Conservation (phyloP, 306 rosid genomes). For the Purshia tridentata region DNA sequence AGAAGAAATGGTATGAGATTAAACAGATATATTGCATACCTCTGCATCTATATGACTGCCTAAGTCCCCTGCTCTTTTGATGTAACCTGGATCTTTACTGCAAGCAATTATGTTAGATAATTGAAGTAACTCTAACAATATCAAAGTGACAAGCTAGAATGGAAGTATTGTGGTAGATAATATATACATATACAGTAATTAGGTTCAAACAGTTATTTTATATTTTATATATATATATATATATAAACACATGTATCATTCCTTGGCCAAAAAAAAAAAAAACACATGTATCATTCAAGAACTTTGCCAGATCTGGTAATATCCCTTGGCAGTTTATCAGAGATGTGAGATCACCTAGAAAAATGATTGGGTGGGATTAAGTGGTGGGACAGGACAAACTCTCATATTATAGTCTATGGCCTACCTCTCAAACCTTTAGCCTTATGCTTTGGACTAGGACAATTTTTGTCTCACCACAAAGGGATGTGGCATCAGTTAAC, state of each 20-base stretch:
- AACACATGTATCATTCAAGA: constrained; percentile 1
- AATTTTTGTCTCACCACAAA: too few species aligned
- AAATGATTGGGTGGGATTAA: not conserved
- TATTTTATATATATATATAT: too few species aligned
- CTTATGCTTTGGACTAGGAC: too few species aligned
- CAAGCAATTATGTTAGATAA: constrained; percentile 29
- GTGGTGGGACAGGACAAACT: not conserved
- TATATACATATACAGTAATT: too few species aligned
- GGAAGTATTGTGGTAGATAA: constrained; percentile 7
- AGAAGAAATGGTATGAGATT: not conserved
- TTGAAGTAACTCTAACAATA: constrained; percentile 2
- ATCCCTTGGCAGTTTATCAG: not conserved
- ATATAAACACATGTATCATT: too few species aligned
- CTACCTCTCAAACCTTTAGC: too few species aligned
- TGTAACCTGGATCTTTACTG: constrained; percentile 90
- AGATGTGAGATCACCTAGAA: not conserved
- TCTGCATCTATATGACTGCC: constrained; percentile 53
- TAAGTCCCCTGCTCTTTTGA: constrained; percentile 64
- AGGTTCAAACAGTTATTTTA: too few species aligned
- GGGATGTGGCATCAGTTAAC: too few species aligned
- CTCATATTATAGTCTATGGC: too few species aligned
- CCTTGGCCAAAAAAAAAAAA: too few species aligned
- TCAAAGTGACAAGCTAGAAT: constrained; percentile 12
- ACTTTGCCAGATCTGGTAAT: not conserved
- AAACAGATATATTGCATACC: constrained; percentile 38